Conservation (phyloP, 2,329 filamentous ascomycete genomes). For the Aspergillus carbonarius region DNA sequence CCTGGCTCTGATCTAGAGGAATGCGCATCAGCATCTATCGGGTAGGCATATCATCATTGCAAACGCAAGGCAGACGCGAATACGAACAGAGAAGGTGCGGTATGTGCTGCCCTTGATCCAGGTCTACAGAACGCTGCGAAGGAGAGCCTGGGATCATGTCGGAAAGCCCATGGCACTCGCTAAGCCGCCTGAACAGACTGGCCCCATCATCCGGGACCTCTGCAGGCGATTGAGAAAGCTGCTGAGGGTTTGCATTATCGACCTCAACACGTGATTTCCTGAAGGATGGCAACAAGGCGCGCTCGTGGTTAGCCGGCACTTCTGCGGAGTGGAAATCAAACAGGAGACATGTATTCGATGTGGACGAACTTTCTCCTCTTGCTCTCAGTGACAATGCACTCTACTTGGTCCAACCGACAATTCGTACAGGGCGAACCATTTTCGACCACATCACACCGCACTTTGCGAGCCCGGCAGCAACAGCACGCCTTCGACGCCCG, state of each 20-base stretch:
- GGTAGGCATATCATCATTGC: neutral
- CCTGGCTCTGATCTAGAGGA: conserved; percentile 33
- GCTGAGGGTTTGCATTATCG: conserved; percentile 32
- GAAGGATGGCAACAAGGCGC: conserved; percentile 9
- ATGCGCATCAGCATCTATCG: conserved; percentile 8
- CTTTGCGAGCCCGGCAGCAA: conserved; percentile 83
- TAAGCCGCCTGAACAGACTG: conserved; percentile 28
- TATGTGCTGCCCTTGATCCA: conserved; percentile 57
- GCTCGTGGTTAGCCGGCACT: conserved; percentile 14
- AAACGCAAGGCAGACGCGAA: neutral
- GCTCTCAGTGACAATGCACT: conserved; percentile 69
- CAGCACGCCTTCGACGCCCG: conserved; percentile 90
- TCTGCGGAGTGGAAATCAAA: conserved; percentile 5
- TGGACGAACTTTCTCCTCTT: conserved; percentile 63
- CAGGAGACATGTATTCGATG: conserved; percentile 14
- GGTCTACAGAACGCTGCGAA: conserved; percentile 48
- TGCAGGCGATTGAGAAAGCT: conserved; percentile 32
- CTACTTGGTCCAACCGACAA: conserved; percentile 61
- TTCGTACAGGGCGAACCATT: conserved; percentile 82
- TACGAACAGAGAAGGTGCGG: conserved; percentile 64
- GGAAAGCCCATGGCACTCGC: conserved; percentile 29
- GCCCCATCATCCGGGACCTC: conserved; percentile 37
- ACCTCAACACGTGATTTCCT: conserved; percentile 44
- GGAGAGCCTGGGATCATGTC: conserved; percentile 39
- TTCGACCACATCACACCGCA: conserved; percentile 90